Base-by-base conservation (phyloP, 768 basidiomycete genomes). In the Royoungia palumana region DNA sequence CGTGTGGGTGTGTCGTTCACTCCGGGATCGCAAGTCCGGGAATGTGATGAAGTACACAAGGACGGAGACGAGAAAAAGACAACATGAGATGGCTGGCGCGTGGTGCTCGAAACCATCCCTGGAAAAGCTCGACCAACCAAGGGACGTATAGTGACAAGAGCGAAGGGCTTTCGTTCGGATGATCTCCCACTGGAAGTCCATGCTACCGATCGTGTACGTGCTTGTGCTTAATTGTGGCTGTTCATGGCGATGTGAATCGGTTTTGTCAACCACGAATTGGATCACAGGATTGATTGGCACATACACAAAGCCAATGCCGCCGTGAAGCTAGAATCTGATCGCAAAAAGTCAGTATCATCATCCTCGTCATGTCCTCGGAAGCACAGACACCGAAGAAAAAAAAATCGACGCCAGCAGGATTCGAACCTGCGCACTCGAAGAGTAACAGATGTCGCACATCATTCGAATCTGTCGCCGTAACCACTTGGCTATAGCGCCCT, bases 391-490 rank as follows among this genome's bases (percentile, higher is more conserved):
- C 17, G n/a, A 11, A n/a, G 17, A 17, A 49, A 62, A 61, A 47
- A 45, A 19, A n/a, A n/a, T n/a, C 69, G 67, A 70, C 67, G 70
- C 69, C 69, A 70, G 69, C 67, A 68, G 67, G 67, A 68, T 68
- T 68, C 69, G 67, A 68, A 68, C 67, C 67, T 68, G 67, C 69
- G 69, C 69, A 61, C 66, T 68, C 68, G 10, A 67, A 67, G 68
- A 68, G 66, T 64, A 67, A 67, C 68, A 67, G 66, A 67, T 67
- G 45, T 59, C 61, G 52, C 47, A 4, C 37, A 1, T 13, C 27
- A 53, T 80, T 80, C 79, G 75, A 82, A 81, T 82, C 80, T 80
- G 75, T 81, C 81, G 81, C 81, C 79, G 79, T 83, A 83, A 83
- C 81, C 81, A 82, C 80, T 82, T 80, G 79, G 81, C 80, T 81